Conservation (phyloP, 2,329 filamentous ascomycete species). For the Colletotrichum godetiae region DNA sequence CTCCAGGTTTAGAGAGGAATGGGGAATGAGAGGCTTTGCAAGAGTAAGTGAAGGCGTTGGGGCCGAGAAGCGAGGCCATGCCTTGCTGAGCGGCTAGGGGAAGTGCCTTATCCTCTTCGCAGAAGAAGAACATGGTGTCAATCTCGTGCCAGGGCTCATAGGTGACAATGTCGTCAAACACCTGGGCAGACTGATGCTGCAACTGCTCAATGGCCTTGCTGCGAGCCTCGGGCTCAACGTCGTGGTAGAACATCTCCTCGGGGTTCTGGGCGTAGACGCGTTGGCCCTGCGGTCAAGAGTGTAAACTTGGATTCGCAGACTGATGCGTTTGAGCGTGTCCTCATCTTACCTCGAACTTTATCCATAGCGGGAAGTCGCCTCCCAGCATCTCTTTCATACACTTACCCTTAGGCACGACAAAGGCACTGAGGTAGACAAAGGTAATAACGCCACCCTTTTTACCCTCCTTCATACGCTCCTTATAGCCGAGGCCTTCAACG, state of each 20-base stretch:
- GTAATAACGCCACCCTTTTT: constrained; percentile 51
- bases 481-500: constrained; percentile 48
- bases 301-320: constrained; percentile 26
- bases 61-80: constrained; percentile 37
- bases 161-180: constrained; percentile 38
- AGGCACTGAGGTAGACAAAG: constrained; percentile 48
- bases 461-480: constrained; percentile 44
- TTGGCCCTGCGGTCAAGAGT: constrained; percentile 8
- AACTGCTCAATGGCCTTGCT: constrained; percentile 32
- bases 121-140: constrained; percentile 40
- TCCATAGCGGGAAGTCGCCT: constrained; percentile 40
- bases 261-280: constrained; percentile 9
- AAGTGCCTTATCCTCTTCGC: constrained; percentile 40
- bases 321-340: no score
- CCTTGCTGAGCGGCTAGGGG: constrained; percentile 35
- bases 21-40: constrained; percentile 24
- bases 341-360: constrained; percentile 38
- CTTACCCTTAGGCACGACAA: constrained; percentile 42
- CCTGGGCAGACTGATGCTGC: constrained; percentile 16
- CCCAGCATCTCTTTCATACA: constrained; percentile 40
- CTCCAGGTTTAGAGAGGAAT: constrained; percentile 7
- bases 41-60: constrained; percentile 14
- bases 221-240: constrained; percentile 34
- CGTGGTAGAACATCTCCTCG: constrained; percentile 40
- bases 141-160: constrained; percentile 44